Conservation (phyloP, 1,139 yeast genomes). For the Taphrina populina region DNA sequence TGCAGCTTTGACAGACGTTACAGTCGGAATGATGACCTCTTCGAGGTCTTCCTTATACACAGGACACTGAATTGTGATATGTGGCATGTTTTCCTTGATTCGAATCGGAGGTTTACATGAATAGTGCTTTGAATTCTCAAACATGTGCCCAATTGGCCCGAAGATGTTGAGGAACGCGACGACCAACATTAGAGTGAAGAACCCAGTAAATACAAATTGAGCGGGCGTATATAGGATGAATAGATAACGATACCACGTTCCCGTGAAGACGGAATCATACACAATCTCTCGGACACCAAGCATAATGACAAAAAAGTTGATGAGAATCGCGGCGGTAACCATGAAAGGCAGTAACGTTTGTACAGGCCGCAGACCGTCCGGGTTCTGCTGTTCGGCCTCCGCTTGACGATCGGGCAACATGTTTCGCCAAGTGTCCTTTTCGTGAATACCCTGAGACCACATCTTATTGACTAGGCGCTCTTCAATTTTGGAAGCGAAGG, state of each 20-base stretch:
- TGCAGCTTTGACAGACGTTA: conserved; percentile 37
- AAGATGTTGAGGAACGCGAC: conserved; percentile 33
- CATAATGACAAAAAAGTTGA: conserved; percentile 29
- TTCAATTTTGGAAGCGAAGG: conserved; percentile 32
- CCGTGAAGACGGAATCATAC: conserved; percentile 11
- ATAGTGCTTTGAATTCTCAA: conserved; percentile 33
- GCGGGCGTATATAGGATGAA: conserved; percentile 31
- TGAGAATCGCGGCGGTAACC: conserved; percentile 32
- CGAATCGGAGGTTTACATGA: conserved; percentile 34
- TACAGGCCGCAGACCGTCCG: conserved; percentile 31
- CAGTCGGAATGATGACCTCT: conserved; percentile 39
- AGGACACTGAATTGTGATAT: conserved; percentile 37
- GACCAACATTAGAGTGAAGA: conserved; percentile 33
- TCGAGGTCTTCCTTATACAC: conserved; percentile 36
- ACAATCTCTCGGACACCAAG: conserved; percentile 25
- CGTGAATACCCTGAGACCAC: conserved; percentile 17
- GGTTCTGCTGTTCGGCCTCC: conserved; percentile 19
- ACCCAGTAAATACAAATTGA: conserved; percentile 29
- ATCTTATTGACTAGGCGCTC: conserved; percentile 21
- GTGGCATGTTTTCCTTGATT: conserved; percentile 34
- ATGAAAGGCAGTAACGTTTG: conserved; percentile 26
- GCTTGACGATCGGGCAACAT: background rate
- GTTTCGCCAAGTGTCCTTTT: conserved; percentile 23
- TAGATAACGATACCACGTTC: conserved; percentile 32
- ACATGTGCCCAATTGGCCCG: conserved; percentile 36